Evolutionary conservation across 1,284 basidiomycete species (phyloP).

Genomic region (Sanguinoderma infundibulare): DNA sequence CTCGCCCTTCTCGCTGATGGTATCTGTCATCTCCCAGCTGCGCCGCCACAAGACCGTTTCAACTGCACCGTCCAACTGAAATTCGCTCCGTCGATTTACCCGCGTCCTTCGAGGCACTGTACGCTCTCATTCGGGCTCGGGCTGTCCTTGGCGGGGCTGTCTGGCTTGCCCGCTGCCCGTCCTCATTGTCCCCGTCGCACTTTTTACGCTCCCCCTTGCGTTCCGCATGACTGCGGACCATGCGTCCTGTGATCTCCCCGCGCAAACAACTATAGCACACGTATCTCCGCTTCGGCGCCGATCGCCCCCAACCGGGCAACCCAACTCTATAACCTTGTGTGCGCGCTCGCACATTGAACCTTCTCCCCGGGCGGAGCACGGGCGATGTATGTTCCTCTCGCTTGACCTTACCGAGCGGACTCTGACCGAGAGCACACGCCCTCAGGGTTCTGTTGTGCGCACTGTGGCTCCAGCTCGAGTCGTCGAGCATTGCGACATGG

Average conservation of each 20-base stretch:
- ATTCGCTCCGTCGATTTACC: neutral
- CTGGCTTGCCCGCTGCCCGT: neutral
- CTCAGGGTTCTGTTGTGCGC: neutral
- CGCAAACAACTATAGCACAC: neutral
- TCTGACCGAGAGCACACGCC: neutral
- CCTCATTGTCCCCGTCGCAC: neutral
- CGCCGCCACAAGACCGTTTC: neutral
- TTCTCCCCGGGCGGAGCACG: conserved; percentile 4
- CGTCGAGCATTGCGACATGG: conserved; percentile 1
- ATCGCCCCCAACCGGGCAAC: conserved; percentile 8
- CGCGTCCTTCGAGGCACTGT: neutral
- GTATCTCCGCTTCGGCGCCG: conserved; percentile 9
- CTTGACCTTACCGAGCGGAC: neutral
- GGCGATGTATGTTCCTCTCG: neutral
- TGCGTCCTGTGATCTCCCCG: neutral
- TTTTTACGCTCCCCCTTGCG: neutral
- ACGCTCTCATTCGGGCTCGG: neutral
- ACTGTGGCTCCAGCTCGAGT: neutral
- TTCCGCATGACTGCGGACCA: neutral
- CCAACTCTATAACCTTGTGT: conserved; percentile 16
- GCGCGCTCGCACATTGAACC: conserved; percentile 1
- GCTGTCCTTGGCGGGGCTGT: neutral
- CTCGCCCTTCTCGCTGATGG: neutral
- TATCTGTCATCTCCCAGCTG: neutral
- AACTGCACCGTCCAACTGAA: neutral